Evolutionary conservation across 805 yeast species (phyloP).

Genomic region (Sugiyamaella marilandica): DNA sequence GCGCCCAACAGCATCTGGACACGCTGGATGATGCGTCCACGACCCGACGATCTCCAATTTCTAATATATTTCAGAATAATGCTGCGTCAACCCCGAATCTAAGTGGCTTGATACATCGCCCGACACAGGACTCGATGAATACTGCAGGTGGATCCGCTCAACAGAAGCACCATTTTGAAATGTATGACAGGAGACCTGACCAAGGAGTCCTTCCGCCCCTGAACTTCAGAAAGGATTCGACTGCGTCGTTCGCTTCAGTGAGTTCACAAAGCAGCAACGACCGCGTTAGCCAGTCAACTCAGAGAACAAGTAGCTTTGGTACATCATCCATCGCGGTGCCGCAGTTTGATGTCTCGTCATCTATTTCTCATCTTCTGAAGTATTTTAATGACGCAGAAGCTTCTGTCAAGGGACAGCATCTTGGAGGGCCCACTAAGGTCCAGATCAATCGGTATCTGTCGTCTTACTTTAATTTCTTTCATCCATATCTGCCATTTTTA

Average conservation of each 20-base stretch:
- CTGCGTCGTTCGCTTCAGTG: neutral
- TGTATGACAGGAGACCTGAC: neutral
- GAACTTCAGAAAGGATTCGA: constrained; percentile 5
- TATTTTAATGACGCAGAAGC: constrained; percentile 11
- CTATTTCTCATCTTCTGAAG: constrained; percentile 15
- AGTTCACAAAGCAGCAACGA: neutral
- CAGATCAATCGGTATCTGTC: constrained; percentile 31
- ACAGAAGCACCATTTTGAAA: neutral
- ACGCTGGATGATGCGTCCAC: neutral
- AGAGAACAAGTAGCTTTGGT: neutral
- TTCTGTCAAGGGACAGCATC: constrained; percentile 2
- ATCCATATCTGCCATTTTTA: constrained; percentile 32
- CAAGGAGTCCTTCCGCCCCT: constrained; percentile 4
- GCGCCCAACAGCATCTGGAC: neutral
- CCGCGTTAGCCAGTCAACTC: neutral
- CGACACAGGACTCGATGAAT: neutral
- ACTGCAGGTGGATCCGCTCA: neutral
- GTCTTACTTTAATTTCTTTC: constrained; percentile 31
- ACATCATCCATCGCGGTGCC: constrained; percentile 8
- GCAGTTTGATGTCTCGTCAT: constrained; percentile 16
- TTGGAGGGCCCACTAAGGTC: constrained; percentile 21
- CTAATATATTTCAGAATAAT: neutral
- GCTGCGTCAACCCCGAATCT: neutral
- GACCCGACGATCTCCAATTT: neutral
- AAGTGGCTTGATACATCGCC: neutral